Base-by-base conservation (phyloP, 148 eudicot species). In the Cornus controversa region DNA sequence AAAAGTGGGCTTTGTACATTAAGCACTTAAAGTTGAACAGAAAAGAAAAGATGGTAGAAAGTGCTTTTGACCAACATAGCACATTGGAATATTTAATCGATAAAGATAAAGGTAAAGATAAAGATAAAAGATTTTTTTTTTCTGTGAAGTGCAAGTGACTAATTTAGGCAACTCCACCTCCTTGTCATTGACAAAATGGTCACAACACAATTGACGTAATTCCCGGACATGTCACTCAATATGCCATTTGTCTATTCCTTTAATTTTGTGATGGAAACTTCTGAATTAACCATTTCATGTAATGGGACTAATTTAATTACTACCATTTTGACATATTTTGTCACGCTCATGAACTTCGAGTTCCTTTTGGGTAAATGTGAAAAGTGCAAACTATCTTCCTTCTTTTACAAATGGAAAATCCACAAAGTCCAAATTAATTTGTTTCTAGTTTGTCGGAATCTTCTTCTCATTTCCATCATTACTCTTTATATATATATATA, bases 181-280 rank as follows among this genome's bases (percentile, higher is more conserved):
- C n/a, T n/a, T n/a, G n/a, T n/a, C n/a, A n/a, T n/a, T n/a, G n/a
- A n/a, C n/a, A n/a, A n/a, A n/a, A n/a, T n/a, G n/a, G n/a, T n/a
- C n/a, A n/a, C n/a, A n/a, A n/a, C n/a, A n/a, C n/a, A n/a, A n/a
- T n/a, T n/a, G n/a, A 70, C 11, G 31, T 45, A 20, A 70, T 45
- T 66, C 18, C 69, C 24, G 18, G 22, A 28, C 45, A 40, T 40
- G 4, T 40, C 45, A 40, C 34, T 20, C 62, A 54, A 54, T 16
- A 28, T 65, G 27, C 76, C 63, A 37, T 8, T 73, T 73, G 72
- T 34, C 66, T 73, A n/a, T 16, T 27, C 28, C 22, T 29, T 31
- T n/a, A n/a, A n/a, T n/a, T n/a, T 31, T 31, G 5, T 29, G 76
- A 10, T 20, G 14, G 25, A 11, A 58, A n/a, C 67, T 11, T 34